Percentiles rank a stretch among this genome's conserved stretches.
These are phyloP conservation scores for Sideroxylon spinosum DNA, from an alignment of 179 eudicot species.

Conservation along the genomic window DNA sequence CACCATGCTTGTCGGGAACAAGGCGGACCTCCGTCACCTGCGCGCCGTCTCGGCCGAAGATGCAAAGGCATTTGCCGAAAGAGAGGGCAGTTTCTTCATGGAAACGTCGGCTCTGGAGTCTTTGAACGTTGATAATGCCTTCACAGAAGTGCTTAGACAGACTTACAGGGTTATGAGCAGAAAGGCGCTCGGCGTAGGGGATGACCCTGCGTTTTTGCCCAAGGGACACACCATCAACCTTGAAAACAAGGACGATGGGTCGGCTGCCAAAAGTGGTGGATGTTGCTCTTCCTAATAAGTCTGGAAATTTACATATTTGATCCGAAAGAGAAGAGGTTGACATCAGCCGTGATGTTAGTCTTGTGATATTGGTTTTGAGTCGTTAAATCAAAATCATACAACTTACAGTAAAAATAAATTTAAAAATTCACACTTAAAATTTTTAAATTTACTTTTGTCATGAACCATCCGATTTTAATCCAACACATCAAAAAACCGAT, in stretches of 20 bases:
- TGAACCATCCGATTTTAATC: no score
- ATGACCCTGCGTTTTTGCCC: slow-evolving; percentile 63
- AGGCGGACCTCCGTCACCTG: slow-evolving; percentile 76
- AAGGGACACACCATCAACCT: slow-evolving; percentile 69
- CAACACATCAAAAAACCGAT: no score
- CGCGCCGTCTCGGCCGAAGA: slow-evolving; percentile 61
- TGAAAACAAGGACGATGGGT: slow-evolving; percentile 58
- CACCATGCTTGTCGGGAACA: slow-evolving; percentile 84
- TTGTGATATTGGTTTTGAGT: no score
- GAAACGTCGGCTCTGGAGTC: slow-evolving; percentile 84
- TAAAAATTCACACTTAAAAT: no score
- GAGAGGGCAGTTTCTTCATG: slow-evolving; percentile 69
- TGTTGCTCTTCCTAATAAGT: slow-evolving; percentile 49
- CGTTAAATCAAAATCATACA: no score
- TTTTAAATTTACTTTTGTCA: no score
- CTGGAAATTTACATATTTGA: no score
- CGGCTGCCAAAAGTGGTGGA: slow-evolving; percentile 58
- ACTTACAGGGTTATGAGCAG: slow-evolving; percentile 74
- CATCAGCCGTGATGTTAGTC: no score
- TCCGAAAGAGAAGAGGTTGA: no score
- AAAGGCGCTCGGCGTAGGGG: slow-evolving; percentile 73
- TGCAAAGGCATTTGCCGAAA: slow-evolving; percentile 58
- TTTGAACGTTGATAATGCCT: slow-evolving; percentile 69
- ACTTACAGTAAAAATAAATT: no score
- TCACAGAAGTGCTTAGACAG: slow-evolving; percentile 70